Evolutionary conservation across 768 basidiomycete genomes (phyloP), one percentile per base, ranked within the genome.

Genomic region (Gautieria morchelliformis): DNA sequence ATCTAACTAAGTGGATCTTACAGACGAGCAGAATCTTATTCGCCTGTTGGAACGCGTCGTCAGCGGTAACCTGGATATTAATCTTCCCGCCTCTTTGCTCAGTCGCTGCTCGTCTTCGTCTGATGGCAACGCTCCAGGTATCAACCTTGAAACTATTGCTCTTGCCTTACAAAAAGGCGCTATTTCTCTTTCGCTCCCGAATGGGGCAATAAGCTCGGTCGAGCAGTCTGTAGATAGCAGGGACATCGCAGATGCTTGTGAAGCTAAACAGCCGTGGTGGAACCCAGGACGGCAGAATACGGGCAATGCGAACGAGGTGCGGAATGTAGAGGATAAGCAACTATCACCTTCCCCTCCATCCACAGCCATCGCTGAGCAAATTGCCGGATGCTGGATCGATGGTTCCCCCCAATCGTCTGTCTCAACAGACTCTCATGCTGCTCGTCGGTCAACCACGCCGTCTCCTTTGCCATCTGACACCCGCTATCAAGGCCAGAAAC

Each of bases 21-120:
- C 27, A 57, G 56, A 47, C 11, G 56, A 57, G 42, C 46, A 57
- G 40, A 57, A 57, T 45, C 45, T 57, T 27, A 57, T 57, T 40
- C 42, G 56, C 17, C 56, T 57, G 15, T 33, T 57, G 30, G 56
- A 57, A 40, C 56, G 47, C 14, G 56, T 57, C 20, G 56, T 57
- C n/a, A 39, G 37, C 37, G 56, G 56, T 57, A 49, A 50, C 24
- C 35, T 57, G 17, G 35, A 57, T 27, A 47, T 57, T 49, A 57
- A 40, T 22, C 47, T 57, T 48, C 56, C 56, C 27, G 17, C 56
- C 15, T 57, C 56, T 19, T 19, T 49, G 4, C 19, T 49, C 11
- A 30, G 24, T 33, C 3, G n/a, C 17, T 44, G 42, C 42, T 24
- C 41, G 22, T 39, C 52, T 53, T 17, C 22, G 37, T n/a, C n/a